Base-by-base conservation (phyloP, 164 flowering plant genomes). In the Taxillus chinensis region DNA sequence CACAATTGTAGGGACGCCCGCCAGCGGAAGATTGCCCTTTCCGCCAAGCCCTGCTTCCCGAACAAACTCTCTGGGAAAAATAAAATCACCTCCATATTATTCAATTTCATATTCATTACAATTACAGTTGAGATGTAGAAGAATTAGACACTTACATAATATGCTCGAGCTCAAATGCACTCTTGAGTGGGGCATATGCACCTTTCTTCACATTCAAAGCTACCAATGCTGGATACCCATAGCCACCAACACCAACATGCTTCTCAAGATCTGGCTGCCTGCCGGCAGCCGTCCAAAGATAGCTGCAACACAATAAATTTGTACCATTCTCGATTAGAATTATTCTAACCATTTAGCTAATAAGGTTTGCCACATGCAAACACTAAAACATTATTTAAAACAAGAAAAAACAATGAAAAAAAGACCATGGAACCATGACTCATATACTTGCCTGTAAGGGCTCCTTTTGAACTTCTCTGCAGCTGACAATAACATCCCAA, bases 211-310 rank as follows among this genome's bases (percentile, higher is more conserved):
- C 67, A 64, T 90, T 90, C 64, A 90, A 69, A 37, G 96, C 98
- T 9, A 93, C 95, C 81, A 90, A 60, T 62, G 98, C 98, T 14
- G 97, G 98, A 74, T 90, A 93, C 0, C 98, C 98, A 55, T 93
- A 93, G 9, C 98, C 98, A 53, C 98, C 98, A 60, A 93, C 98
- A 63, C 97, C 95, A 9, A 93, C 90, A 60, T 72, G 83, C 71
- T 75, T 82, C 80, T 93, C 97, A 41, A 93, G 91, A 74, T 86
- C 92, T 39, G 85, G 80, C 74, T 93, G 98, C 79, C 86, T 90
- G 57, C 97, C 96, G 3, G 98, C 90, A 55, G 95, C 92, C 41
- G 85, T 79, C 98, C 98, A 93, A 49, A 89, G 88, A 71, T 67
- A 93, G 83, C 98, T 93, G 92, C 80, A 81, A 63, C 39, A 65